Evolutionary conservation across 805 yeast species (phyloP).

Genomic region (Priceomyces haplophilus): DNA sequence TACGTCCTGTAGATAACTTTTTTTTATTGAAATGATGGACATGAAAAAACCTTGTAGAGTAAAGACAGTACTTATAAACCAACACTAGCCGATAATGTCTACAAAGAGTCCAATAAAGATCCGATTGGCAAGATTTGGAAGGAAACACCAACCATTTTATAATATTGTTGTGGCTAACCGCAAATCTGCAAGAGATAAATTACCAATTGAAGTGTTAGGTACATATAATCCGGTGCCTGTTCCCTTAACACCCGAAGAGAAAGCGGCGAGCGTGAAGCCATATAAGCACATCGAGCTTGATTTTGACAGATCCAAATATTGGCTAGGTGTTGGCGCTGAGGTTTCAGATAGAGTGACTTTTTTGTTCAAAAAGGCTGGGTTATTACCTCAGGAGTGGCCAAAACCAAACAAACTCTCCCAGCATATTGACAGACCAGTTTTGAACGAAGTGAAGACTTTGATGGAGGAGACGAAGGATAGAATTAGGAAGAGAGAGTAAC

Average conservation of each 20-base stretch:
- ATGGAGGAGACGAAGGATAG: slow-evolving; percentile 32
- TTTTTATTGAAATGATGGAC: slow-evolving; percentile 2
- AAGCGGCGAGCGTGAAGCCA: slow-evolving; percentile 54
- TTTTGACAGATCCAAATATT: slow-evolving; percentile 85
- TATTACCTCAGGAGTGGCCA: slow-evolving; percentile 59
- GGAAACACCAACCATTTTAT: slow-evolving; percentile 81
- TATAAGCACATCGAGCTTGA: slow-evolving; percentile 80
- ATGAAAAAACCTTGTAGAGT: background rate
- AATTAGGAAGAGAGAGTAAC: slow-evolving; percentile 29
- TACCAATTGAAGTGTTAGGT: slow-evolving; percentile 94
- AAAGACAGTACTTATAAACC: background rate
- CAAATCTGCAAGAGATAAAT: slow-evolving; percentile 73
- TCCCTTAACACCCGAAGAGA: slow-evolving; percentile 62
- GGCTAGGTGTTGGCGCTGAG: slow-evolving; percentile 97
- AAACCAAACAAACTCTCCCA: slow-evolving; percentile 41
- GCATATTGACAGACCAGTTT: slow-evolving; percentile 28
- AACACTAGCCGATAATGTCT: background rate
- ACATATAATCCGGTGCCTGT: slow-evolving; percentile 84
- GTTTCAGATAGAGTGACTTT: slow-evolving; percentile 80
- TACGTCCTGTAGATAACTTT: background rate
- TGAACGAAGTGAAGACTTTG: slow-evolving; percentile 22
- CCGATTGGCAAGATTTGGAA: slow-evolving; percentile 89
- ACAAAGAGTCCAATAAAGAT: slow-evolving; percentile 75
- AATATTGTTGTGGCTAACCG: slow-evolving; percentile 87
- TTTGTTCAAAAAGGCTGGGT: slow-evolving; percentile 76